A percentile compares a stretch with the other conserved stretches of the same genome.
Evolutionary conservation across 1,284 basidiomycete species (phyloP).

Genomic region (Gomphus sp.): DNA sequence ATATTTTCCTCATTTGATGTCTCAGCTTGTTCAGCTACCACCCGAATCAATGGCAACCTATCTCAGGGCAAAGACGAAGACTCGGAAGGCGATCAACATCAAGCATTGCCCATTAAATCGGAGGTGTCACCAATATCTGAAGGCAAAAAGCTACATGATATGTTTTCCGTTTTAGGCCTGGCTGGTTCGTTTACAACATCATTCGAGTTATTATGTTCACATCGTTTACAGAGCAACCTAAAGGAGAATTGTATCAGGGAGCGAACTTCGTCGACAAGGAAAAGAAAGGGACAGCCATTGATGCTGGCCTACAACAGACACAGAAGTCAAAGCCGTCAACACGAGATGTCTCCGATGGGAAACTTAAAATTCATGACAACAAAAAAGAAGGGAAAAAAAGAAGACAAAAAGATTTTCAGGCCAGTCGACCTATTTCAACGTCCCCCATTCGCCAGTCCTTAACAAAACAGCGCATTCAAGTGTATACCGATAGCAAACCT

Average conservation of each 20-base stretch:
- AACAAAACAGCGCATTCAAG: not conserved
- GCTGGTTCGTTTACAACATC: not conserved
- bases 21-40: not conserved
- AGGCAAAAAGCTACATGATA: slow-evolving; percentile 2
- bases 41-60: not conserved
- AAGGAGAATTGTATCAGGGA: not conserved
- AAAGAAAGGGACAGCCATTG: not conserved
- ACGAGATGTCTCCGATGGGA: not conserved
- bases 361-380: not conserved
- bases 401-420: not conserved
- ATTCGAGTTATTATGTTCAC: not conserved
- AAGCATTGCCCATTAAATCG: not conserved
- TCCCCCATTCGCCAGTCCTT: not conserved
- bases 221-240: not conserved
- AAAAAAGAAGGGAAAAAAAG: not conserved
- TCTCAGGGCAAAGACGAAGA: not conserved
- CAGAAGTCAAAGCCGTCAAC: not conserved
- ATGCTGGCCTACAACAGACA: not conserved
- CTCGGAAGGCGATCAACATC: not conserved
- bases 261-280: not conserved
- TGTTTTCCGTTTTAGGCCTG: slow-evolving; percentile 2
- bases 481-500: not conserved
- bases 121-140: not conserved
- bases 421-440: not conserved
- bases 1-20: slow-evolving; percentile 7